phyloP scores from a whole-genome alignment of 148 eudicot genomes.

The Silene latifolia region DNA sequence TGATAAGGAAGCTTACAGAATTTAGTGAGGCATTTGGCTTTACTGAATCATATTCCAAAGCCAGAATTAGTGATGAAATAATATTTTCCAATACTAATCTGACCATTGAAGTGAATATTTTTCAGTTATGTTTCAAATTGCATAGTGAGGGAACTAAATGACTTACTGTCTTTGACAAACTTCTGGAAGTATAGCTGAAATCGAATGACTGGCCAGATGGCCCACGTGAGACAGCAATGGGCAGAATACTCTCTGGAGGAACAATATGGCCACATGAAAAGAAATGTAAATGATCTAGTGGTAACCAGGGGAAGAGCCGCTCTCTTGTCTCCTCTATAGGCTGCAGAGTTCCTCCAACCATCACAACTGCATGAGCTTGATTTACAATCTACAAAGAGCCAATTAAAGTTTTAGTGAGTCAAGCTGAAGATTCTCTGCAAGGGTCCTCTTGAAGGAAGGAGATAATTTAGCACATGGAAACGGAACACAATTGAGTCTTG shows the following conservation, averaged over 20 bases:
- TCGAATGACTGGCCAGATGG: slow-evolving; percentile 82
- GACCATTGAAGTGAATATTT: neutral
- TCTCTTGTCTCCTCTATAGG: slow-evolving; percentile 87
- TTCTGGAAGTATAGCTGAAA: slow-evolving; percentile 78
- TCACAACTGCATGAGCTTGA: slow-evolving; percentile 80
- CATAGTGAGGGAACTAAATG: neutral
- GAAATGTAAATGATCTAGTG: slow-evolving; percentile 55
- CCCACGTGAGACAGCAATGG: slow-evolving; percentile 72
- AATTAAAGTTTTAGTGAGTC: neutral
- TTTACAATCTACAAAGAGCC: slow-evolving; percentile 46
- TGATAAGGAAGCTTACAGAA: neutral
- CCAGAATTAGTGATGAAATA: no score
- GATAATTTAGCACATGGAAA: neutral
- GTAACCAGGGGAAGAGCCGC: slow-evolving; percentile 76
- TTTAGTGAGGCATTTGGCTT: neutral
- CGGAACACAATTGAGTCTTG: no score
- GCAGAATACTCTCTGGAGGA: slow-evolving; percentile 80
- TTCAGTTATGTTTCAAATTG: neutral
- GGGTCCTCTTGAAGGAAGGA: neutral
- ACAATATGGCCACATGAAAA: slow-evolving; percentile 94
- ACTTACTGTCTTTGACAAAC: slow-evolving; percentile 61
- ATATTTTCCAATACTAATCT: no score
- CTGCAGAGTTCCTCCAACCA: slow-evolving; percentile 94
- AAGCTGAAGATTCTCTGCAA: neutral
- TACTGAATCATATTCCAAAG: neutral